phyloP scores from a whole-genome alignment of 345 rosid genomes.

The Salix koriyanagi region DNA sequence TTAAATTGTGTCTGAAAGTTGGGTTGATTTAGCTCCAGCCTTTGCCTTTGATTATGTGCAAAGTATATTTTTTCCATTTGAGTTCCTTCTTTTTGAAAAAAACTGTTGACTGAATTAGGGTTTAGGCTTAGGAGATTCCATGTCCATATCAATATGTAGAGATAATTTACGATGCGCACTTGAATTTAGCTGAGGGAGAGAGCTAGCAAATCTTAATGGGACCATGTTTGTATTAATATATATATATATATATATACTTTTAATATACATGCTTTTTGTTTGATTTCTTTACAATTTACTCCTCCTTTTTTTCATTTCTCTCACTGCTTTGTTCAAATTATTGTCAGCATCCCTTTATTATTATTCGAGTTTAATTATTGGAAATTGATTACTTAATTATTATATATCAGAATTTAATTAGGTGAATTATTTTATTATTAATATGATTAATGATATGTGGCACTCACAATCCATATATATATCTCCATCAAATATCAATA shows the following conservation, averaged over 20 bases:
- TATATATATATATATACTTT: constrained; percentile 9
- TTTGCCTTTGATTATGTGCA: constrained; percentile 12
- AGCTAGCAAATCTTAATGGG: constrained; percentile 13
- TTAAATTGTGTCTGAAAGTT: constrained; percentile 4
- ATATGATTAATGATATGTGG: too few species aligned
- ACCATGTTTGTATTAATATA: neutral
- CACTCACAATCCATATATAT: too few species aligned
- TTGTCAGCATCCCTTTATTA: too few species aligned
- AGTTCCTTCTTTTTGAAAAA: neutral
- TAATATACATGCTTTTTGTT: constrained; percentile 7
- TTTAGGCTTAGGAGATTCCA: constrained; percentile 11
- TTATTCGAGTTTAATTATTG: too few species aligned
- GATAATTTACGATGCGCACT: constrained; percentile 21
- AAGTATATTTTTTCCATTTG: constrained; percentile 6
- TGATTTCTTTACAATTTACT: neutral
- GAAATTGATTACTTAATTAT: too few species aligned
- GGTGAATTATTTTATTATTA: too few species aligned
- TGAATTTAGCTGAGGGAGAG: constrained; percentile 9
- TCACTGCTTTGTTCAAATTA: too few species aligned
- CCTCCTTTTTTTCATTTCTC: neutral
- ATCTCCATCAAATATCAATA: too few species aligned
- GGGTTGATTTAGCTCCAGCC: constrained; percentile 20
- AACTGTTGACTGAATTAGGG: neutral
- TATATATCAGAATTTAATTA: too few species aligned
- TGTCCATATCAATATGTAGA: constrained; percentile 20